phyloP scores from a whole-genome alignment of 192 early-diverging fungal genomes.

The Linnemannia schmuckeri region DNA sequence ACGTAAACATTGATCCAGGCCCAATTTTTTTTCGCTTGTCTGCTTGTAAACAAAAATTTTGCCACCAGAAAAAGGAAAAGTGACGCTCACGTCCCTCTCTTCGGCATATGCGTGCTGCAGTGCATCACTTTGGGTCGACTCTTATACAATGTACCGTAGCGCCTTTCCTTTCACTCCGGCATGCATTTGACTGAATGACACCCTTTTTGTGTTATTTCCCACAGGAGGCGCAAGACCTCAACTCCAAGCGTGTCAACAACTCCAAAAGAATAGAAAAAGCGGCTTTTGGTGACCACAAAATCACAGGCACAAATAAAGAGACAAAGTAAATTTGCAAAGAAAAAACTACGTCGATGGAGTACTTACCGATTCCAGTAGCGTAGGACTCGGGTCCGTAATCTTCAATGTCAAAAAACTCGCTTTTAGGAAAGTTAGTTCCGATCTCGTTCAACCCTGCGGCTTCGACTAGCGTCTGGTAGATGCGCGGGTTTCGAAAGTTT shows the following conservation, averaged over 20 bases:
- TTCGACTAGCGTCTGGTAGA: slow-evolving; percentile 89
- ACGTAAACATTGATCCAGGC: background rate
- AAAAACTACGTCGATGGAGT: slow-evolving; percentile 19
- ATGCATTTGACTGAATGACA: background rate
- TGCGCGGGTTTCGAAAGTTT: slow-evolving; percentile 92
- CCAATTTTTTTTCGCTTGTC: background rate
- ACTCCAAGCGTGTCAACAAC: background rate
- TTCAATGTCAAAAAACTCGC: slow-evolving; percentile 77
- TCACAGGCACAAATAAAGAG: background rate
- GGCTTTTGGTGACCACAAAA: background rate
- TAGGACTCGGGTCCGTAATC: slow-evolving; percentile 72
- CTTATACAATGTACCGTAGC: background rate
- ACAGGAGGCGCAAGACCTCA: background rate
- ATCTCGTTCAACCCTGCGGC: slow-evolving; percentile 85
- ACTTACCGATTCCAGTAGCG: slow-evolving; percentile 71
- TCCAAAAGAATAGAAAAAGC: background rate
- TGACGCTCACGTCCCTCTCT: background rate
- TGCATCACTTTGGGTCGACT: background rate
- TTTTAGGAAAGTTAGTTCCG: slow-evolving; percentile 80
- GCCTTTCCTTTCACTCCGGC: background rate
- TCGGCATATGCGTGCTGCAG: background rate
- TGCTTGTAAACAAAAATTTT: background rate
- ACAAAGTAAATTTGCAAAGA: background rate
- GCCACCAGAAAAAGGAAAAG: background rate
- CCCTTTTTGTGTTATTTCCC: background rate